Conservation (phyloP, 768 basidiomycete species). For the Panus rudis region DNA sequence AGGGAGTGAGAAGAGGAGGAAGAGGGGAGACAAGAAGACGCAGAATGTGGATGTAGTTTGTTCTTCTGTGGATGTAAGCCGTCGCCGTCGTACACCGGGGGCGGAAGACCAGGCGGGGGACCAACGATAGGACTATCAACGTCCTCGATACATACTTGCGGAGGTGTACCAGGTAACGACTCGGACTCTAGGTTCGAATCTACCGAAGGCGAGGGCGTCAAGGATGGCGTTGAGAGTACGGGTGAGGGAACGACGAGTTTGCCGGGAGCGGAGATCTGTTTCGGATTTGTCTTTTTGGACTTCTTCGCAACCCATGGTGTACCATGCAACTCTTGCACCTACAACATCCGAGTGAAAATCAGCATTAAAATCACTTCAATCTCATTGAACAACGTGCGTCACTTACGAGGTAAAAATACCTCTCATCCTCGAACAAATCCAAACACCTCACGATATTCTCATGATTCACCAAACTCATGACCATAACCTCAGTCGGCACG, state of each 20-base stretch:
- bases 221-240: conserved; percentile 48
- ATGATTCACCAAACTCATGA: conserved; percentile 70
- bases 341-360: conserved; percentile 2
- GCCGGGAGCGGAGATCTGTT: conserved; percentile 19
- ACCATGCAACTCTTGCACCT: conserved; percentile 93
- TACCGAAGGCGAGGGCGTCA: conserved; percentile 50
- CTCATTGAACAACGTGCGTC: conserved; percentile 2
- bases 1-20: conserved; percentile 12
- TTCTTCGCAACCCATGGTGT: conserved; percentile 63
- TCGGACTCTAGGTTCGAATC: too few species aligned
- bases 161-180: conserved; percentile 38
- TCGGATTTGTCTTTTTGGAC: conserved; percentile 22
- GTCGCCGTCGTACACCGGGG: too few species aligned
- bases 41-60: not conserved
- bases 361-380: not conserved
- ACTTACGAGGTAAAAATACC: conserved; percentile 84
- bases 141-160: conserved; percentile 6
- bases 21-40: conserved; percentile 11
- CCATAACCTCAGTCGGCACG: conserved; percentile 76
- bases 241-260: conserved; percentile 35
- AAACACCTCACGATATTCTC: conserved; percentile 78
- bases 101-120: too few species aligned
- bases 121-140: too few species aligned
- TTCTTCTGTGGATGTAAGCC: too few species aligned
- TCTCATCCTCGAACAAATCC: conserved; percentile 76